Conservation (phyloP, 495 filamentous ascomycete species). For the Sordaria brevicollis region DNA sequence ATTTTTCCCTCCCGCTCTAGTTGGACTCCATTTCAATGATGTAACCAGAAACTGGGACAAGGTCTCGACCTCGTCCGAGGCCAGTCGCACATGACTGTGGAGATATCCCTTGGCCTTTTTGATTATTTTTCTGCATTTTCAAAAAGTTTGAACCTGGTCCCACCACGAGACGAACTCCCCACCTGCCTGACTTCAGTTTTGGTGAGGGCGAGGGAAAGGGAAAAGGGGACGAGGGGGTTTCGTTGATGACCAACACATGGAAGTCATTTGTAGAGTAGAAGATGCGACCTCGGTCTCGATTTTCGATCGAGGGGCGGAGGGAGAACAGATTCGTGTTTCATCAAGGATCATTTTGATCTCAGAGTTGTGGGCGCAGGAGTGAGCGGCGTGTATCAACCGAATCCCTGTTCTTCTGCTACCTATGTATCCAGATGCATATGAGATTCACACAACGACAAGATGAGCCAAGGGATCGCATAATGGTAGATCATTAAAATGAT, state of each 20-base stretch:
- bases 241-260: not conserved
- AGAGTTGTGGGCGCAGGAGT: not conserved
- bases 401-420: not conserved
- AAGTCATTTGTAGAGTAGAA: not conserved
- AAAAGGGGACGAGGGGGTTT: not conserved
- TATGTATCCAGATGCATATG: not conserved
- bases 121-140: not conserved
- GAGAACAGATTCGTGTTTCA: not conserved
- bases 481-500: not conserved
- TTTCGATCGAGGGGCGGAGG: not conserved
- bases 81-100: not conserved
- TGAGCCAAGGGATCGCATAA: not conserved
- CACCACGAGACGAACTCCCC: not conserved
- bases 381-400: not conserved
- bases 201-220: not conserved
- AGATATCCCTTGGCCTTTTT: not conserved
- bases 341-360: not conserved
- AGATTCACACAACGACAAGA: not conserved
- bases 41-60: not conserved
- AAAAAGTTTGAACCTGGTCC: not conserved
- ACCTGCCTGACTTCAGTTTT: not conserved
- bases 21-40: not conserved
- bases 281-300: not conserved
- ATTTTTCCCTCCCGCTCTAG: too few species aligned
- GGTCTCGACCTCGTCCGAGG: not conserved